These are phyloP conservation scores for Tuber melanosporum DNA, from an alignment of 495 filamentous ascomycete species.

Conservation along the genomic window DNA sequence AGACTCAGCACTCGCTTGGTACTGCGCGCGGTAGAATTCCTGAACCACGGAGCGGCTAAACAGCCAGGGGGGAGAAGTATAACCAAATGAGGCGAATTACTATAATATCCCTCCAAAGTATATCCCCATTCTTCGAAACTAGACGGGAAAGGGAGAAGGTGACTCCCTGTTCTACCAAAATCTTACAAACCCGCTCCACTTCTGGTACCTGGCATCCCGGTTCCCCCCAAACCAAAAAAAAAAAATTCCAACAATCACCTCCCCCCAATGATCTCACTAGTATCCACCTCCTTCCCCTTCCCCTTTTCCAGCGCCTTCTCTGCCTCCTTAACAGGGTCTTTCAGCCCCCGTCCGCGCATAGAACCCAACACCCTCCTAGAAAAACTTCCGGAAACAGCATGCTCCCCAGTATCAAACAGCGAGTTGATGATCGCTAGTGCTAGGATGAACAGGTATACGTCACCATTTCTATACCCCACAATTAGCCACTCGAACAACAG, in stretches of 20 bases:
- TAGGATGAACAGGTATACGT: constrained; percentile 71
- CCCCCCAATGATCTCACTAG: neutral
- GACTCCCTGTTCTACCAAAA: neutral
- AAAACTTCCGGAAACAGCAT: constrained; percentile 58
- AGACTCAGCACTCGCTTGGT: too few species aligned
- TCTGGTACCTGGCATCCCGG: neutral
- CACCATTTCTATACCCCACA: constrained; percentile 52
- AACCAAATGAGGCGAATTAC: neutral
- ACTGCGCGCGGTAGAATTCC: too few species aligned
- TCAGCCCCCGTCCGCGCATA: constrained; percentile 64
- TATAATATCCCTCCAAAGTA: neutral
- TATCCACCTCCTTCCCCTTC: constrained; percentile 32
- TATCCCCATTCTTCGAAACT: neutral
- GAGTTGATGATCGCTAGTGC: constrained; percentile 70
- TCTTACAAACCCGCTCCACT: neutral
- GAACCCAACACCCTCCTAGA: constrained; percentile 68
- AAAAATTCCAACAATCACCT: neutral
- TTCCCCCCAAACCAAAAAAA: neutral
- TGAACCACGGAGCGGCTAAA: neutral
- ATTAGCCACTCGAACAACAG: neutral
- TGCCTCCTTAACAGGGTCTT: constrained; percentile 46
- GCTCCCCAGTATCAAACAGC: constrained; percentile 66
- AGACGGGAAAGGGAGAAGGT: neutral
- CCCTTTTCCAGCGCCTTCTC: constrained; percentile 33
- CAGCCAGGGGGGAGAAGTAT: neutral